A percentile compares a stretch with the other conserved stretches of the same genome.
These are phyloP conservation scores for Penicillium occitanis DNA, from an alignment of 2,329 filamentous ascomycete species.

Conservation along the genomic window DNA sequence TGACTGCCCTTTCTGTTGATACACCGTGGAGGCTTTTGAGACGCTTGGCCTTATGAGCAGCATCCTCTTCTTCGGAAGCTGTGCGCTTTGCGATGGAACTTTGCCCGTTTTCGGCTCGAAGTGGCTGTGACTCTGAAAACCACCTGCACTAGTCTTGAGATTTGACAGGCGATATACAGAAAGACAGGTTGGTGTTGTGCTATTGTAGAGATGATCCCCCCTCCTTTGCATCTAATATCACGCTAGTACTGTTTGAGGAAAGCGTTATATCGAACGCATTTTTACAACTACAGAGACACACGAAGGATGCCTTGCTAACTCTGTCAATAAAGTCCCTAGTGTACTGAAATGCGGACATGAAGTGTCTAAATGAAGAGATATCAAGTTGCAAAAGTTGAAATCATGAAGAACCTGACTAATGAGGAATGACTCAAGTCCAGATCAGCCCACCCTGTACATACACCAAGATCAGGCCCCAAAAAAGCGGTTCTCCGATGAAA, in stretches of 20 bases:
- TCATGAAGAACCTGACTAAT: background rate
- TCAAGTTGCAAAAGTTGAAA: background rate
- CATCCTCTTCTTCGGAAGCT: constrained; percentile 1
- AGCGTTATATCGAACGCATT: no score
- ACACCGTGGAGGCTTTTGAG: background rate
- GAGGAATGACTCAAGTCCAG: background rate
- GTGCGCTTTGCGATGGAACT: background rate
- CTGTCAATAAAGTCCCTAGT: background rate
- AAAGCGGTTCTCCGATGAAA: background rate
- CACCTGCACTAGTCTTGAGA: no score
- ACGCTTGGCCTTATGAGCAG: background rate
- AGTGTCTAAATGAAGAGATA: background rate
- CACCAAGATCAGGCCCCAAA: constrained; percentile 1
- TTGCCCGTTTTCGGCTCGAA: background rate
- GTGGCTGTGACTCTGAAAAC: background rate
- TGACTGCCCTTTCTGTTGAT: background rate
- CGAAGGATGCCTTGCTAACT: background rate
- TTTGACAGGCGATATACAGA: no score
- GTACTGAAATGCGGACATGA: background rate
- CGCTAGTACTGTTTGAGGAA: background rate
- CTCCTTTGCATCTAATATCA: background rate
- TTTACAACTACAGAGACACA: no score
- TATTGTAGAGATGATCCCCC: no score
- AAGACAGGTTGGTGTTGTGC: no score
- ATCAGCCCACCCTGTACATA: background rate